These are phyloP conservation scores for Meyerozyma sp. DNA, from an alignment of 1,139 yeast genomes.

Conservation along the genomic window DNA sequence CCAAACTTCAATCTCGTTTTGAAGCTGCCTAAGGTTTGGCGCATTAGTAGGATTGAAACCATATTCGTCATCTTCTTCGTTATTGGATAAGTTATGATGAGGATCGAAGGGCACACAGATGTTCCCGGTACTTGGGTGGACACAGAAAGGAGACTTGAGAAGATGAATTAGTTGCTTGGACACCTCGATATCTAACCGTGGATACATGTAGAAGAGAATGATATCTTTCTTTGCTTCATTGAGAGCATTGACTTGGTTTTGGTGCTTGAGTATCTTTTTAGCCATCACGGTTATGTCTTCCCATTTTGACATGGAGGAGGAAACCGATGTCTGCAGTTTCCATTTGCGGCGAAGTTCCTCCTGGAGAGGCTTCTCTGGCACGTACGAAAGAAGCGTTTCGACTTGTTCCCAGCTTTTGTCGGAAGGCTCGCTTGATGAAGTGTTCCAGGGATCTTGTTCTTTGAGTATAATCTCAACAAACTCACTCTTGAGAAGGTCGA, in stretches of 20 bases:
- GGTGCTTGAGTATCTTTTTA: slow-evolving; percentile 39
- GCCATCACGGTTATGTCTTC: slow-evolving; percentile 67
- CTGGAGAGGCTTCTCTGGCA: slow-evolving; percentile 57
- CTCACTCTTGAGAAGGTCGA: slow-evolving; percentile 56
- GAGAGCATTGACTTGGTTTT: slow-evolving; percentile 35
- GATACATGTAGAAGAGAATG: slow-evolving; percentile 76
- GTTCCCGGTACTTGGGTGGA: slow-evolving; percentile 96
- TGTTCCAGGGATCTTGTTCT: slow-evolving; percentile 80
- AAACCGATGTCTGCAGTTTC: slow-evolving; percentile 24
- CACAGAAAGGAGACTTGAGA: slow-evolving; percentile 95
- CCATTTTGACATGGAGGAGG: slow-evolving; percentile 61
- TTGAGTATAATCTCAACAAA: slow-evolving; percentile 63
- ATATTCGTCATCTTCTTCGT: slow-evolving; percentile 33
- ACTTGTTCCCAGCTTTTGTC: slow-evolving; percentile 40
- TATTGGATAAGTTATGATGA: slow-evolving; percentile 26
- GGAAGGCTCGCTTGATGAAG: slow-evolving; percentile 20
- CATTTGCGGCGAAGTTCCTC: slow-evolving; percentile 46
- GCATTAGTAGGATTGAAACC: slow-evolving; percentile 76
- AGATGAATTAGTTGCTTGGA: slow-evolving; percentile 87
- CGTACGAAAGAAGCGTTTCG: slow-evolving; percentile 53
- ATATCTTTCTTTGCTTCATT: slow-evolving; percentile 82
- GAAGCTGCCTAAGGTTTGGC: slow-evolving; percentile 66
- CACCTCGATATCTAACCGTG: slow-evolving; percentile 90
- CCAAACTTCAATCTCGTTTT: slow-evolving; percentile 47
- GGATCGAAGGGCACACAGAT: slow-evolving; percentile 93